Evolutionary conservation across 805 yeast genomes (phyloP), one percentile per base, ranked within the genome.

Genomic region (Zygosaccharomyces lentus): DNA sequence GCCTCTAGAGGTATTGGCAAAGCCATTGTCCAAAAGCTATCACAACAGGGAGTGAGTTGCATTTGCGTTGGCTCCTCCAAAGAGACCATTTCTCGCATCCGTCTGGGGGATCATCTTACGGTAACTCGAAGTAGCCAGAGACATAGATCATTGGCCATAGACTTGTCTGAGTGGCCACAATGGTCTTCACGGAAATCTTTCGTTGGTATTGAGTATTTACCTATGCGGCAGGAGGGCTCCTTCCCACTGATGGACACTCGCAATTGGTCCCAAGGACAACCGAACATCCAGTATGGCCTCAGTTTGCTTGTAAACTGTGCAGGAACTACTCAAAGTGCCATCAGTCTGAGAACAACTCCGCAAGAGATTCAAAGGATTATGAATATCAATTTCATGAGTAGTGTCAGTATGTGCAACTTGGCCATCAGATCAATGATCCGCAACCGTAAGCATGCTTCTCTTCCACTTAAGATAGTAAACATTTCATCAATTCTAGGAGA

Each of bases 1-100:
- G 72, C 72, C 16, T 68, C 72, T 17, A 60, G 71, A 45, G 76
- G 76, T 3, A 66, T 73, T 41, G 77, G 77, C 5, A 59, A 60
- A 13, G 61, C 57, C 1, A 51, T 71, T 6, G 64, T 57, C 2
- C 58, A 62, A 34, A 54, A 55, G 32, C 49, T 70, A 6, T 50
- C 61, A 0, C 35, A 39, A 2, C 47, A 62, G 27, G 67, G 66
- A 5, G 9, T 61, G 5, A 53, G 57, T 34, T 59, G 65, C 38
- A 37, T 63, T 3, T 48, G 53, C 10, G 43, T 64, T n/a, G 67
- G 64, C 1, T 56, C 65, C 4, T 50, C 46, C 6, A 34, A 19
- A 17, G 48, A 50, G 9, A 53, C 60, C 21, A 45, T 49, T 12
- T 29, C 25, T 7, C 29, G 26, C 6, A 48, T 48, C 19, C 23